A percentile compares a stretch with the other conserved stretches of the same genome.
These are phyloP conservation scores for Stentor roeselii DNA, from an alignment of 73 alveolate species.

Conservation along the genomic window DNA sequence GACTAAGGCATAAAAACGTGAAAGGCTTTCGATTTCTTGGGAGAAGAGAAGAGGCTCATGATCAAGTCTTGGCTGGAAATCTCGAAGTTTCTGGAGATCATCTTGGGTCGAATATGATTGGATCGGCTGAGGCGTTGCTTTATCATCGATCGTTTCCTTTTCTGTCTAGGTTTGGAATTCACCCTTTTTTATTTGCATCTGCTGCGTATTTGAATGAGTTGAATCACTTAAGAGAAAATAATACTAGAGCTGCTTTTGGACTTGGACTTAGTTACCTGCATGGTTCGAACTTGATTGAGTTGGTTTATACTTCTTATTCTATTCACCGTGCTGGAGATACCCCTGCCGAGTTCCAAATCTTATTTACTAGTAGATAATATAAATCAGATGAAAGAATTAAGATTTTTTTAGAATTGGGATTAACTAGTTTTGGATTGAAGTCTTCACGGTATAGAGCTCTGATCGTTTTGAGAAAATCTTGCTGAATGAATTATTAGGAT, in stretches of 20 bases:
- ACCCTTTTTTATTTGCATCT: neutral
- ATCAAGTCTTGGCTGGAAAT: neutral
- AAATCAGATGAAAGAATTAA: no score
- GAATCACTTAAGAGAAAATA: neutral
- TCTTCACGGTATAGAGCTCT: no score
- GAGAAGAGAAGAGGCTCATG: neutral
- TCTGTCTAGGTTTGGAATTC: neutral
- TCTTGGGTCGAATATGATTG: neutral
- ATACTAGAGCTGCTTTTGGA: neutral
- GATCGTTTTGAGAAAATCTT: no score
- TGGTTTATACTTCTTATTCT: neutral
- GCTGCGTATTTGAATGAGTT: neutral
- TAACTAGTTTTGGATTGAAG: no score
- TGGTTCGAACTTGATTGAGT: neutral
- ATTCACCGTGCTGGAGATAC: neutral
- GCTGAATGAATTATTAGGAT: no score
- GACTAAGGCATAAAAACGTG: neutral
- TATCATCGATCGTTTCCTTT: neutral
- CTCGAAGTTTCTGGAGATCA: neutral
- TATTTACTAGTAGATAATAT: no score
- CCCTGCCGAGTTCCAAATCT: constrained; percentile 1
- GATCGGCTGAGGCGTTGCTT: neutral
- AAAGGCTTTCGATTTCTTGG: neutral
- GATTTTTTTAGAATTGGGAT: no score
- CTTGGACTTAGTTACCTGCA: neutral